phyloP scores from a whole-genome alignment of 2,329 filamentous ascomycete genomes.

The Allantophomopsis lycopodina region DNA sequence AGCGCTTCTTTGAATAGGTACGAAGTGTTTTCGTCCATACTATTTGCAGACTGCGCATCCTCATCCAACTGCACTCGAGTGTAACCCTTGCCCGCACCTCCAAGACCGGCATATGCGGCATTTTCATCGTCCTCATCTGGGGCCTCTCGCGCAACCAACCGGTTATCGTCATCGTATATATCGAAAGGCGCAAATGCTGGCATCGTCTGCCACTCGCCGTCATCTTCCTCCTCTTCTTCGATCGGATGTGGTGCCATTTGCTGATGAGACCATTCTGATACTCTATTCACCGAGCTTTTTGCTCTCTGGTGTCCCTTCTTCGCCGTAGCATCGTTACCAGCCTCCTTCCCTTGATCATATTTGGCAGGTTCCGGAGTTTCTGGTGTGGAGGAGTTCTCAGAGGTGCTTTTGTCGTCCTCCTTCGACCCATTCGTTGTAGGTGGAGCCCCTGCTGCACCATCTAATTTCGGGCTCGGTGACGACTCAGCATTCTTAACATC shows the following conservation, averaged over 20 bases:
- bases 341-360: too few species aligned
- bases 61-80: constrained; percentile 92
- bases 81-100: constrained; percentile 88
- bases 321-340: background rate
- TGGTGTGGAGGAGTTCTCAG: background rate
- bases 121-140: constrained; percentile 52
- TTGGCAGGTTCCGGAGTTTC: too few species aligned
- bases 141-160: constrained; percentile 70
- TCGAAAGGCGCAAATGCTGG: constrained; percentile 85
- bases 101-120: constrained; percentile 62
- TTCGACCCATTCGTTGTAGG: background rate
- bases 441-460: constrained; percentile 3
- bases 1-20: constrained; percentile 77
- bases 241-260: constrained; percentile 40
- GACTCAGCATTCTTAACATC: constrained; percentile 24
- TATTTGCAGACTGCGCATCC: constrained; percentile 84
- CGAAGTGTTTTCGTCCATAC: constrained; percentile 92
- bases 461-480: constrained; percentile 13
- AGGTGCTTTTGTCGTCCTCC: background rate
- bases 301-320: constrained; percentile 5
- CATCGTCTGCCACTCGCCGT: constrained; percentile 86
- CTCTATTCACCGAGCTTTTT: constrained; percentile 11
- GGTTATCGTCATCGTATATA: constrained; percentile 90
- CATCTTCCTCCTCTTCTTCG: constrained; percentile 38
- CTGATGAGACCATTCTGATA: constrained; percentile 88